A percentile compares a stretch with the other conserved stretches of the same genome.
Evolutionary conservation across 2,329 filamentous ascomycete genomes (phyloP).

Genomic region (Cladosporium sp.): DNA sequence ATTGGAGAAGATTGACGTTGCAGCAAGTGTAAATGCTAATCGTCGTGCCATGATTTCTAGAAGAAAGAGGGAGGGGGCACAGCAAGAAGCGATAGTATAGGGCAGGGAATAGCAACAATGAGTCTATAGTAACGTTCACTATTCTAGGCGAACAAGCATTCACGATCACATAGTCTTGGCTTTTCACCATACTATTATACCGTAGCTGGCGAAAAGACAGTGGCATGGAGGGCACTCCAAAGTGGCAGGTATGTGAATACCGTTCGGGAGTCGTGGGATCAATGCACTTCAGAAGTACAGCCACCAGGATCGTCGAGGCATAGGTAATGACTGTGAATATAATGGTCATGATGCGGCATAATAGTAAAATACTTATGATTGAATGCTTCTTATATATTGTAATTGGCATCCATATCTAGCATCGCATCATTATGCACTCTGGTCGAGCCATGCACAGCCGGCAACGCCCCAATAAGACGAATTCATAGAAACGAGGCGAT

Average conservation of each 20-base stretch:
- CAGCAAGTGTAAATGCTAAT: background rate
- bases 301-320: background rate
- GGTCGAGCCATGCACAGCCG: no score
- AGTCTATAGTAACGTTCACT: background rate
- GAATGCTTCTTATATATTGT: background rate
- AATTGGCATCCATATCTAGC: background rate
- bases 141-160: background rate
- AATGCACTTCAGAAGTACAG: background rate
- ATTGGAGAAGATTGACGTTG: background rate
- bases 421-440: background rate
- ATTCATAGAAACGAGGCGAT: background rate
- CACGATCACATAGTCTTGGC: conserved; percentile 5
- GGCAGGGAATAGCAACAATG: background rate
- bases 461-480: background rate
- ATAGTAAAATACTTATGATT: background rate
- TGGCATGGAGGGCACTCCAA: background rate
- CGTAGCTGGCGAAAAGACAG: background rate
- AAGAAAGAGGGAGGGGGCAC: background rate
- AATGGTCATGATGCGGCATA: background rate
- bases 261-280: background rate
- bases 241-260: conserved; percentile 5
- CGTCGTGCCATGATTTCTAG: background rate
- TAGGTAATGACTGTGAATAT: background rate
- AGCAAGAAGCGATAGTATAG: background rate
- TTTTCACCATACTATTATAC: background rate